phyloP scores from a whole-genome alignment of 1,139 yeast species.

The Zygosaccharomyces sapae region DNA sequence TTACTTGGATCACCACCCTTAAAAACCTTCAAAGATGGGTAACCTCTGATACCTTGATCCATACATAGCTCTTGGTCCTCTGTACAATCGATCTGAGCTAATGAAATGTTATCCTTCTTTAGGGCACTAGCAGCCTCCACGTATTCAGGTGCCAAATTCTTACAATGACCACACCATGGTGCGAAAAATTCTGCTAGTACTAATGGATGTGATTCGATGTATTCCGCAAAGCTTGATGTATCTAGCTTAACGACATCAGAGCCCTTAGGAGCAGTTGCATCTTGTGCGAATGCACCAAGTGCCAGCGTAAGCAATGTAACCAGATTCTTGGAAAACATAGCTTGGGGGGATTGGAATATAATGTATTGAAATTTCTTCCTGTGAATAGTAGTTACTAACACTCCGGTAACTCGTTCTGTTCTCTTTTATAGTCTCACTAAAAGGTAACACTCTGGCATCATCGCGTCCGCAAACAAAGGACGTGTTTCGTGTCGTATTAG shows the following conservation, averaged over 20 bases:
- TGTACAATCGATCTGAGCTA: conserved; percentile 93
- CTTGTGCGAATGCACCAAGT: conserved; percentile 39
- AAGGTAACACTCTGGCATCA: conserved; percentile 15
- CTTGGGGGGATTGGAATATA: not conserved
- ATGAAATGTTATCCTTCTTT: conserved; percentile 59
- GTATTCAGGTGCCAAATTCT: conserved; percentile 87
- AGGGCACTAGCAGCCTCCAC: conserved; percentile 77
- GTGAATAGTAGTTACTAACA: not conserved
- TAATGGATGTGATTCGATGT: conserved; percentile 66
- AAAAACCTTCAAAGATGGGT: conserved; percentile 87
- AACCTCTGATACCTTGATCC: conserved; percentile 74
- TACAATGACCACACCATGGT: conserved; percentile 99
- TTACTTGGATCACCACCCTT: conserved; percentile 50
- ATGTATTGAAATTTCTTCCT: not conserved
- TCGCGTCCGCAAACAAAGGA: conserved; percentile 1
- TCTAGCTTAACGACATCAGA: conserved; percentile 84
- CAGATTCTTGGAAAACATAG: not conserved
- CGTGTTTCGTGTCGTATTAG: conserved; percentile 3
- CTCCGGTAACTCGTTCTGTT: not conserved
- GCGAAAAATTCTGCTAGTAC: conserved; percentile 95
- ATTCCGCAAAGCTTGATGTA: conserved; percentile 56
- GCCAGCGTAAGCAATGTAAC: conserved; percentile 25
- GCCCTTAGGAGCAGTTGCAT: conserved; percentile 72
- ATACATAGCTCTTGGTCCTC: conserved; percentile 78
- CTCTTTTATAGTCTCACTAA: conserved; percentile 4